Percentiles rank a stretch among this genome's conserved stretches.
phyloP scores from a whole-genome alignment of 192 early-diverging fungal genomes.

The Gaertneriomyces semiglobifer region DNA sequence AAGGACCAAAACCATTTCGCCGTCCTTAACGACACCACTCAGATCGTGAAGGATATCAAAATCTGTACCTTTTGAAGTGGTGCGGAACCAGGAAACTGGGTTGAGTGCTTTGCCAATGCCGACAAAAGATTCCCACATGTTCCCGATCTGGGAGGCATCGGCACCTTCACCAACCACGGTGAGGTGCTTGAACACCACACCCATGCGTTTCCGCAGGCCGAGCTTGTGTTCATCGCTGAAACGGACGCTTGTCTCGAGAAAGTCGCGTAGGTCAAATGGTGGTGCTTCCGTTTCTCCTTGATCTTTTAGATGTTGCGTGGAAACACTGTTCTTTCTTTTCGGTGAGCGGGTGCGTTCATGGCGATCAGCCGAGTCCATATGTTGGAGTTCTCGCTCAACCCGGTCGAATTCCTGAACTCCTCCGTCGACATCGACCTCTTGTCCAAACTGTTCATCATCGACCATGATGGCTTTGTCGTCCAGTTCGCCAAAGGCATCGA shows the following conservation, averaged over 20 bases:
- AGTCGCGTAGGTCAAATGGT: constrained; percentile 9
- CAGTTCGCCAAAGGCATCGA: background rate
- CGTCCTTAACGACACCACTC: constrained; percentile 66
- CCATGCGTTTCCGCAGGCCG: constrained; percentile 19
- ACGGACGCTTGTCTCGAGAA: constrained; percentile 10
- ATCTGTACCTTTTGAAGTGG: constrained; percentile 10
- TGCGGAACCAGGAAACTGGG: constrained; percentile 19
- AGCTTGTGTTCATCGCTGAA: too few species aligned
- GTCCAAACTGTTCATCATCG: background rate
- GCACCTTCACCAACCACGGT: constrained; percentile 27
- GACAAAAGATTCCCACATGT: background rate
- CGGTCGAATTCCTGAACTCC: constrained; percentile 11
- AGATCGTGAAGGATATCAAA: constrained; percentile 59
- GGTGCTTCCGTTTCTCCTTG: background rate
- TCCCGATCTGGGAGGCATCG: constrained; percentile 15
- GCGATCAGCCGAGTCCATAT: too few species aligned
- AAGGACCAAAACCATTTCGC: constrained; percentile 69
- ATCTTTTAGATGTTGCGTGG: background rate
- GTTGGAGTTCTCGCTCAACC: background rate
- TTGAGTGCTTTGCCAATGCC: constrained; percentile 3
- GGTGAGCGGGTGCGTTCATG: background rate
- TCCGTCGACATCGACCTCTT: constrained; percentile 1
- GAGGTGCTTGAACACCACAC: constrained; percentile 21
- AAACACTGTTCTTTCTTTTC: background rate
- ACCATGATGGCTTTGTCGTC: background rate